Evolutionary conservation across 2,329 filamentous ascomycete species (phyloP).

Genomic region (Xylariaceae sp.): DNA sequence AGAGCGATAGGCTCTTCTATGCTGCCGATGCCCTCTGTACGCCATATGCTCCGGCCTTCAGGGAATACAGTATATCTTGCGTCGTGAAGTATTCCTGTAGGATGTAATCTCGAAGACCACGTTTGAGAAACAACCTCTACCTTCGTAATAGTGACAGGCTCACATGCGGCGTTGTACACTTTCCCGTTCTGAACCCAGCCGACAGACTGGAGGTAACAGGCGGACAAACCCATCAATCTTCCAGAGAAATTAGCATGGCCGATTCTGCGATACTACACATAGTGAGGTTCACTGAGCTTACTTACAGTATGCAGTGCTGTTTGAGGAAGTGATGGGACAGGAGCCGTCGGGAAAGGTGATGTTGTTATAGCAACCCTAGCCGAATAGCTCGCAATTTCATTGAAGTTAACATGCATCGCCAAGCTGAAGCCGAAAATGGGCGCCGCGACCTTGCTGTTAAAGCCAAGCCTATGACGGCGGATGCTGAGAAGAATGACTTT

Average conservation of each 20-base stretch:
- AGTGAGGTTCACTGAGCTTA: not conserved
- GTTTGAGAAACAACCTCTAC: slow-evolving; percentile 9
- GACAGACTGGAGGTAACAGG: slow-evolving; percentile 36
- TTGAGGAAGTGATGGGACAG: slow-evolving; percentile 11
- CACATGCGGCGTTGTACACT: slow-evolving; percentile 37
- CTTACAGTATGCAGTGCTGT: slow-evolving; percentile 24
- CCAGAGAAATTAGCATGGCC: slow-evolving; percentile 1
- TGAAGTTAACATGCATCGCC: slow-evolving; percentile 27
- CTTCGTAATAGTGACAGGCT: slow-evolving; percentile 31
- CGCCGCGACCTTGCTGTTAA: slow-evolving; percentile 31
- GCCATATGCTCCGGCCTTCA: not conserved
- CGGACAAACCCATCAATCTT: slow-evolving; percentile 34
- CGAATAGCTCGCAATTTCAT: slow-evolving; percentile 29
- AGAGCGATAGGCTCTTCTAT: not conserved
- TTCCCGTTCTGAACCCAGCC: slow-evolving; percentile 29
- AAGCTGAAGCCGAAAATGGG: slow-evolving; percentile 25
- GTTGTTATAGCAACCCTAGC: slow-evolving; percentile 28
- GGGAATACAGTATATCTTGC: not conserved
- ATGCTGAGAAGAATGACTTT: too few species aligned
- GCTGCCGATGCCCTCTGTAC: not conserved
- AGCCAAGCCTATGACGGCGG: too few species aligned
- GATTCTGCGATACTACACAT: not conserved
- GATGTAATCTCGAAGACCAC: not conserved
- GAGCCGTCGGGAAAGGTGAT: slow-evolving; percentile 23
- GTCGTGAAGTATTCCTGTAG: slow-evolving; percentile 10